A percentile compares a stretch with the other conserved stretches of the same genome.
Conservation (phyloP, 805 yeast genomes). For the Kregervanrija pseudodelftensis region DNA sequence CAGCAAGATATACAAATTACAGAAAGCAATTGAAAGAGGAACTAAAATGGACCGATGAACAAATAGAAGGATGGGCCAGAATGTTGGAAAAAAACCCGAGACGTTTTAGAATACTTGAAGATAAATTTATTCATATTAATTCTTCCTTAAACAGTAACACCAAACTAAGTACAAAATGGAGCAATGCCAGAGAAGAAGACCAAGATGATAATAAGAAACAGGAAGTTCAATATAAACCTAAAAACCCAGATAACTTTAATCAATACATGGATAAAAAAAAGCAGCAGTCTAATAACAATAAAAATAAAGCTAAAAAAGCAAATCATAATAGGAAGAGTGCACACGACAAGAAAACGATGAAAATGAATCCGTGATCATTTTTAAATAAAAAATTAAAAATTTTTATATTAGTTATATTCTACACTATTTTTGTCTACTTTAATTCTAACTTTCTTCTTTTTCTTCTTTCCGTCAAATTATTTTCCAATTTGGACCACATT, state of each 20-base stretch:
- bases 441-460: constrained; percentile 21
- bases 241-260: constrained; percentile 5
- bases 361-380: no score
- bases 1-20: constrained; percentile 36
- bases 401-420: background rate
- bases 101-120: constrained; percentile 56
- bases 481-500: constrained; percentile 26
- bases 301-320: constrained; percentile 48
- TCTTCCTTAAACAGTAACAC: constrained; percentile 18
- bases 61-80: constrained; percentile 88
- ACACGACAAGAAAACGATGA: background rate
- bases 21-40: constrained; percentile 45
- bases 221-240: background rate
- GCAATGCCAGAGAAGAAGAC: constrained; percentile 8
- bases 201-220: background rate
- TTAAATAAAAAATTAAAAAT: no score
- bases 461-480: constrained; percentile 18
- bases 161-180: constrained; percentile 17
- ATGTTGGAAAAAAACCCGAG: constrained; percentile 63
- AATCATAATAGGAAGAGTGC: constrained; percentile 55
- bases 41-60: constrained; percentile 79
- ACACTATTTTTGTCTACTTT: background rate
- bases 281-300: constrained; percentile 39
- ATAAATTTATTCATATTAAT: constrained; percentile 44
- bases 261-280: constrained; percentile 19